A percentile compares a stretch with the other conserved stretches of the same genome.
These are phyloP conservation scores for Fusarium odoratissimum DNA, from an alignment of 2,329 filamentous ascomycete species.

Conservation along the genomic window DNA sequence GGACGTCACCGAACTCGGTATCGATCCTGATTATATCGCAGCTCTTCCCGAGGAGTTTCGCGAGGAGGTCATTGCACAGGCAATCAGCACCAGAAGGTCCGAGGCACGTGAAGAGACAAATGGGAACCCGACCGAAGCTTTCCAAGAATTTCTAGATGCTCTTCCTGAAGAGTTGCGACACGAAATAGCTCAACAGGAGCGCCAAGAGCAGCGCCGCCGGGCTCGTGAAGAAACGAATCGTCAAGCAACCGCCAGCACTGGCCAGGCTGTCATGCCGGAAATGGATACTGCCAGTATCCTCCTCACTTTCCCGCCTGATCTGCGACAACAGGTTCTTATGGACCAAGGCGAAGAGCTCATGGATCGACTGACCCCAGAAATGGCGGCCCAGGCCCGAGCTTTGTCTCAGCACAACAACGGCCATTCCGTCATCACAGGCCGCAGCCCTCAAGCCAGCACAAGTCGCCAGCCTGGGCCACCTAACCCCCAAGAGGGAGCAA, in stretches of 20 bases:
- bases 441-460: conserved; percentile 45
- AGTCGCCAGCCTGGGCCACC: conserved; percentile 36
- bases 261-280: conserved; percentile 70
- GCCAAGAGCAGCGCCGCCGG: conserved; percentile 85
- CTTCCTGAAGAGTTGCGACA: conserved; percentile 89
- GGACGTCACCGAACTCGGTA: conserved; percentile 93
- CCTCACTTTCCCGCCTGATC: conserved; percentile 84
- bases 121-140: conserved; percentile 85
- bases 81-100: conserved; percentile 84
- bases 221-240: conserved; percentile 85
- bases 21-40: conserved; percentile 93
- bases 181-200: conserved; percentile 92
- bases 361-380: conserved; percentile 83
- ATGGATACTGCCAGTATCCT: conserved; percentile 96
- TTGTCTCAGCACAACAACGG: conserved; percentile 60
- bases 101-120: conserved; percentile 76
- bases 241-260: conserved; percentile 66
- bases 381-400: conserved; percentile 86
- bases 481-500: conserved; percentile 65
- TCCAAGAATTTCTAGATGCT: conserved; percentile 93
- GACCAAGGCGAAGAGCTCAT: conserved; percentile 93
- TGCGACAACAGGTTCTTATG: conserved; percentile 88
- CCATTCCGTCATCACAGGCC: conserved; percentile 47
- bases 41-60: conserved; percentile 97
- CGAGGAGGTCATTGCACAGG: conserved; percentile 94